Evolutionary conservation across 2,329 filamentous ascomycete genomes (phyloP), one percentile per base, ranked within the genome.

Genomic region (Ophiostoma populinum): DNA sequence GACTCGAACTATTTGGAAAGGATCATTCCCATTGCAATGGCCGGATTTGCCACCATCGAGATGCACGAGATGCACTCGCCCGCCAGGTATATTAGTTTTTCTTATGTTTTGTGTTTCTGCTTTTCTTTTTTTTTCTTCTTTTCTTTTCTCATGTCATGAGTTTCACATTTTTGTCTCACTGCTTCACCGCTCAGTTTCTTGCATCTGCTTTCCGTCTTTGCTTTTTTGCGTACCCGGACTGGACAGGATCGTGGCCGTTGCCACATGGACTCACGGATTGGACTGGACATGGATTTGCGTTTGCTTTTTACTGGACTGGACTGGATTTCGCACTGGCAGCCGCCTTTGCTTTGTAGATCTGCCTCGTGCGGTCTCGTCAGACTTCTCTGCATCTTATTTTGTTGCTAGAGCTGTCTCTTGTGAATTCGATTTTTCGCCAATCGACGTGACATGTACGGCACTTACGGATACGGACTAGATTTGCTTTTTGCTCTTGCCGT

Each of bases 11-110:
- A n/a, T n/a, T n/a, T n/a, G n/a, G n/a, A n/a, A n/a, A n/a, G n/a
- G n/a, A n/a, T n/a, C n/a, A n/a, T n/a, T n/a, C n/a, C n/a, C n/a
- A n/a, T n/a, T n/a, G n/a, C n/a, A 48, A 69, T 70, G 65, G 57
- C 65, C 51, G 59, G 59, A 55, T 68, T 59, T 59, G 66, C 58
- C 49, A 58, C 60, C 48, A 51, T 62, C 55, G 65, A 70, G 51
- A 61, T 69, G 56, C 65, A 69, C 53, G 65, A 71, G 56, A 64
- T 67, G 55, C 61, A 67, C 51, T 66, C 64, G 50, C 62, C 69
- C 51, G 61, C 65, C 59, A 73, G 68, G 68, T 73, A 73, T 59
- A 57, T 58, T 59, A 53, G 51, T 51, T 39, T 46, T 49, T 45
- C 68, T 63, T 60, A 62, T 62, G 62, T 59, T 53, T 20, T 41